phyloP scores from a whole-genome alignment of 164 flowering plant genomes.

The Annona cherimola region DNA sequence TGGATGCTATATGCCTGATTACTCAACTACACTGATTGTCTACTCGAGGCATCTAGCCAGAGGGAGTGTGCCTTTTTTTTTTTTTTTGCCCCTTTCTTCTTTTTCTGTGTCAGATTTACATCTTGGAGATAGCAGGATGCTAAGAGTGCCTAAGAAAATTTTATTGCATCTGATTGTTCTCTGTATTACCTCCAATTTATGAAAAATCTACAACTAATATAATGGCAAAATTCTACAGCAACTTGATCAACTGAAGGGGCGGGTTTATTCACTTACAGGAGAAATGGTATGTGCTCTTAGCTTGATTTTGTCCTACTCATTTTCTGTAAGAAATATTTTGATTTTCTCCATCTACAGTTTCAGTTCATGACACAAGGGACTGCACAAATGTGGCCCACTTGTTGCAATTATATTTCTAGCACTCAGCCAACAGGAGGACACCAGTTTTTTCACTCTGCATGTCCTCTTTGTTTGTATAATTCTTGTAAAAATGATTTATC shows the following conservation, averaged over 20 bases:
- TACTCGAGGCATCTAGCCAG: neutral
- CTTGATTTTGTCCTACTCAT: neutral
- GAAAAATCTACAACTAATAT: neutral
- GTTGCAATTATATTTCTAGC: neutral
- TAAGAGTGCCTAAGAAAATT: neutral
- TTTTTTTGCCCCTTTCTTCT: too few relatives aligned
- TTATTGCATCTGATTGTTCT: neutral
- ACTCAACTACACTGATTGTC: neutral
- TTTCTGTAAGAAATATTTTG: neutral
- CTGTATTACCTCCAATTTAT: neutral
- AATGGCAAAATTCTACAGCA: neutral
- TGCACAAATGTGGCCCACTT: neutral
- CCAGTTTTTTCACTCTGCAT: too few relatives aligned
- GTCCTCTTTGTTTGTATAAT: too few relatives aligned
- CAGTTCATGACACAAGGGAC: neutral
- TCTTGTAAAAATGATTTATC: too few relatives aligned
- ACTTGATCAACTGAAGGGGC: neutral
- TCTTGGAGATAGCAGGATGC: neutral
- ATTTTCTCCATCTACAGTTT: neutral
- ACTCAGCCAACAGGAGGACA: too few relatives aligned
- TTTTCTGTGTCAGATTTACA: neutral
- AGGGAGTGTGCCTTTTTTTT: neutral
- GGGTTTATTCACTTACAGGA: conserved; percentile 3
- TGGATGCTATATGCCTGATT: neutral
- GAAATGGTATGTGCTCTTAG: conserved; percentile 5